Evolutionary conservation across 441 rosid species (phyloP), one percentile per base, ranked within the genome.

Genomic region (Pelargonium myrrhifolium): DNA sequence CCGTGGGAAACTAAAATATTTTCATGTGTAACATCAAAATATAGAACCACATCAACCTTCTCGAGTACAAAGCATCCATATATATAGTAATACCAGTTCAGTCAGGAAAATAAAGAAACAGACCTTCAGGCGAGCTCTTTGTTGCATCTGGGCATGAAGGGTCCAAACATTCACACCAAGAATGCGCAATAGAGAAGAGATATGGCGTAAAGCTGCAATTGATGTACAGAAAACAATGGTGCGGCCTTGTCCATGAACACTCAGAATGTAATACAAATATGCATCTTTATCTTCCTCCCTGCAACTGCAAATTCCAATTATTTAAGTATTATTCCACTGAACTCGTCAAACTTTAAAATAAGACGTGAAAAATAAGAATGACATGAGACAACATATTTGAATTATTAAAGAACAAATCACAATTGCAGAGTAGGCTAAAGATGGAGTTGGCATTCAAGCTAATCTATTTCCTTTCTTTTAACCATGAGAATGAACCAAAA

Each of bases 171-270:
- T 77, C 60, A 89, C 31, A 78, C 91, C 90, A 74, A 94, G 97
- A 82, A 88, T 82, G 65, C 85, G 85, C 80, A 89, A 74, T 40
- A 88, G 69, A 64, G 96, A 85, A 80, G 91, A 85, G 74, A 87
- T 78, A 74, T 92, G 96, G 56, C 97, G 94, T 81, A 92, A 76
- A 76, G 97, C 98, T 62, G 96, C 93, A 78, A 94, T 89, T 65
- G 99, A 94, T 63, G 99, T 92, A 74, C 98, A 92, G 80, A 94
- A 92, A 74, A 92, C 96, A 79, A 94, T 88, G 45, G 96, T 85
- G 67, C 97, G 88, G 64, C 98, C 97, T 81, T 87, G 89, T 70
- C 98, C 98, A 79, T 92, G 98, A 74, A 89, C 84, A 69, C 96
- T 89, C 79, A 94, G 83, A 78, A 89, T 80, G 73, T 92, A 94